phyloP scores from a whole-genome alignment of 192 early-diverging fungal species.

The Podila epicladia region DNA sequence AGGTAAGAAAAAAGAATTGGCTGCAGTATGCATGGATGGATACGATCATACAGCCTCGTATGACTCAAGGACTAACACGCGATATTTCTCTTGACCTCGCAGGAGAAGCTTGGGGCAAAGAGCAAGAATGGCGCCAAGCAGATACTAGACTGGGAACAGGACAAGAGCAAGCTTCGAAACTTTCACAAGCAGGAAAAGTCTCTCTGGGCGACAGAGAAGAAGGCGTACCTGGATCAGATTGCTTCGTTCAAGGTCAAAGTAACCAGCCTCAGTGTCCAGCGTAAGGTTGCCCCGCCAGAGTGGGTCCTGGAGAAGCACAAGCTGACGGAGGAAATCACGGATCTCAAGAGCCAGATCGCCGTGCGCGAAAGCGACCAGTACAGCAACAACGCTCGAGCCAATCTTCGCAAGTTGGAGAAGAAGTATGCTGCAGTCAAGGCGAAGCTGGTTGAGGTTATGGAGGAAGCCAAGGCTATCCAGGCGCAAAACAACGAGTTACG shows the following conservation, averaged over 20 bases:
- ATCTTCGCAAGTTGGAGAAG: conserved; percentile 25
- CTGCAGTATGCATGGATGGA: too few relatives aligned
- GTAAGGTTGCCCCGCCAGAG: conserved; percentile 27
- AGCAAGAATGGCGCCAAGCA: conserved; percentile 16
- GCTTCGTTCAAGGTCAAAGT: conserved; percentile 43
- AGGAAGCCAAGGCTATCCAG: conserved; percentile 12
- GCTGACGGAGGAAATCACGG: conserved; percentile 13
- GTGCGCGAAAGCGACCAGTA: conserved; percentile 23
- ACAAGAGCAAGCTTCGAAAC: conserved; percentile 15
- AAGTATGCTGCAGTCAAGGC: conserved; percentile 16
- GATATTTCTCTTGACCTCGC: not conserved
- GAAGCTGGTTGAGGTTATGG: conserved; percentile 33
- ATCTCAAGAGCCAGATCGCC: conserved; percentile 23
- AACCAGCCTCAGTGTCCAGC: conserved; percentile 18
- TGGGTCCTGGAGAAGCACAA: conserved; percentile 43
- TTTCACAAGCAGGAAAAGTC: conserved; percentile 20
- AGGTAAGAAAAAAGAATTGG: conserved; percentile 4
- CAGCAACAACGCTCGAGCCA: conserved; percentile 11
- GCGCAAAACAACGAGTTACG: conserved; percentile 7
- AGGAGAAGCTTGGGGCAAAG: conserved; percentile 10
- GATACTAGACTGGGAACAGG: conserved; percentile 23
- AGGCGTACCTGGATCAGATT: conserved; percentile 37
- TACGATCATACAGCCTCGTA: not conserved
- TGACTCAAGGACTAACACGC: not conserved
- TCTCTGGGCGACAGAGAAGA: conserved; percentile 35